phyloP scores from a whole-genome alignment of 345 rosid species.

The Raphanus raphanistrum region DNA sequence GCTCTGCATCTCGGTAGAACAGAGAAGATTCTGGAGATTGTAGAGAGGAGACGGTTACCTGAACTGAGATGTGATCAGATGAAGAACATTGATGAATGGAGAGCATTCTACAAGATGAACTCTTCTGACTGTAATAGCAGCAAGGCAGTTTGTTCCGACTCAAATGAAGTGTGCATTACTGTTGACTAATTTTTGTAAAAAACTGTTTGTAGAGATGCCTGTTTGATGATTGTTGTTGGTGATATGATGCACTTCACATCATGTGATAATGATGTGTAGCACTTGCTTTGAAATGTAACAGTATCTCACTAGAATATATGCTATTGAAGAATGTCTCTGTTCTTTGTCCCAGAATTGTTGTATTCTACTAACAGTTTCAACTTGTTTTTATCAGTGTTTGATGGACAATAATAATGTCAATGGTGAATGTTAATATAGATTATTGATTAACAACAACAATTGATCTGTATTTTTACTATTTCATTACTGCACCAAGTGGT shows the following conservation, averaged over 20 bases:
- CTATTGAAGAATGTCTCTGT: background rate
- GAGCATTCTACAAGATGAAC: conserved; percentile 37
- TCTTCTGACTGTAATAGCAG: conserved; percentile 4
- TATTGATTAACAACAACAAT: background rate
- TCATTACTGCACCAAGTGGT: too few relatives aligned
- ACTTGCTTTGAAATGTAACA: background rate
- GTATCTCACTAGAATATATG: background rate
- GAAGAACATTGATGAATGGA: conserved; percentile 69
- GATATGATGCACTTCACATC: background rate
- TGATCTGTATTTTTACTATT: too few relatives aligned
- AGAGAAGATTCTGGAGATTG: conserved; percentile 52
- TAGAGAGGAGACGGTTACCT: conserved; percentile 46
- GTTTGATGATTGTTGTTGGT: background rate
- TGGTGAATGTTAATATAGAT: too few relatives aligned
- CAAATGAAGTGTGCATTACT: conserved; percentile 7
- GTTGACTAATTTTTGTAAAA: conserved; percentile 16
- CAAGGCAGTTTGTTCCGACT: background rate
- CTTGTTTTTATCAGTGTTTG: too few relatives aligned
- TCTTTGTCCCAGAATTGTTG: too few relatives aligned
- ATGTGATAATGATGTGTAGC: background rate
- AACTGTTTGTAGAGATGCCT: background rate
- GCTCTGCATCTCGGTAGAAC: conserved; percentile 64
- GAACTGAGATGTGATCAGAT: conserved; percentile 44
- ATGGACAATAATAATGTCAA: too few relatives aligned
- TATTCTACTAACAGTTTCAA: too few relatives aligned